Evolutionary conservation across 208 protist species (phyloP).

Genomic region (Wallacemonas collosoma): DNA sequence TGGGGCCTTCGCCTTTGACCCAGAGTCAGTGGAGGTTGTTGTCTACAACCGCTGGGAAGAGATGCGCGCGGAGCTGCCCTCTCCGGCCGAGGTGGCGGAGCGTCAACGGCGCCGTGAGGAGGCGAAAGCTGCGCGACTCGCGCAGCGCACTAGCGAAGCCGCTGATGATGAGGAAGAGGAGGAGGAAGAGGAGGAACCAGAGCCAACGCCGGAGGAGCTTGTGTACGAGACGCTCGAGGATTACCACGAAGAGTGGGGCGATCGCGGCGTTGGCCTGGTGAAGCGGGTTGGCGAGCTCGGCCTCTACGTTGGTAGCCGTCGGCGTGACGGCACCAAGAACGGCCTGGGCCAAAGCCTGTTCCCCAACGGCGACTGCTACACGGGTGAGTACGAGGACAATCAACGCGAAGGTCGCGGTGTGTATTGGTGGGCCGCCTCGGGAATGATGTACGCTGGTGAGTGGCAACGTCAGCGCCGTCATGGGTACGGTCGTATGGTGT

Average conservation of each 20-base stretch:
- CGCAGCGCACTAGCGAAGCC: conserved; percentile 38
- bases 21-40: conserved; percentile 65
- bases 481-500: conserved; percentile 83
- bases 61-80: conserved; percentile 82
- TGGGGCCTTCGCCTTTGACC: conserved; percentile 79
- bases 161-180: conserved; percentile 67
- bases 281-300: conserved; percentile 92
- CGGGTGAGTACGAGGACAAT: conserved; percentile 83
- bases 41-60: conserved; percentile 87
- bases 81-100: conserved; percentile 69
- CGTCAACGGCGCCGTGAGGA: conserved; percentile 70
- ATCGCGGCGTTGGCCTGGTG: conserved; percentile 67
- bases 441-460: conserved; percentile 69
- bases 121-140: conserved; percentile 58
- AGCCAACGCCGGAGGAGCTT: conserved; percentile 81
- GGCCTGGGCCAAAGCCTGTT: conserved; percentile 87
- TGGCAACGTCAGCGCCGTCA: conserved; percentile 74
- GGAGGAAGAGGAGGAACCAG: conserved; percentile 78
- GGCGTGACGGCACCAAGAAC: conserved; percentile 82
- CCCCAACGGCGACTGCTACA: conserved; percentile 86
- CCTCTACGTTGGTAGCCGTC: conserved; percentile 71
- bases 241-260: conserved; percentile 86
- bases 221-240: conserved; percentile 82
- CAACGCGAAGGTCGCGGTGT: conserved; percentile 71
- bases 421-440: conserved; percentile 75